Conservation (phyloP, 192 early-diverging fungal genomes). For the Backusella parvicylindrica region DNA sequence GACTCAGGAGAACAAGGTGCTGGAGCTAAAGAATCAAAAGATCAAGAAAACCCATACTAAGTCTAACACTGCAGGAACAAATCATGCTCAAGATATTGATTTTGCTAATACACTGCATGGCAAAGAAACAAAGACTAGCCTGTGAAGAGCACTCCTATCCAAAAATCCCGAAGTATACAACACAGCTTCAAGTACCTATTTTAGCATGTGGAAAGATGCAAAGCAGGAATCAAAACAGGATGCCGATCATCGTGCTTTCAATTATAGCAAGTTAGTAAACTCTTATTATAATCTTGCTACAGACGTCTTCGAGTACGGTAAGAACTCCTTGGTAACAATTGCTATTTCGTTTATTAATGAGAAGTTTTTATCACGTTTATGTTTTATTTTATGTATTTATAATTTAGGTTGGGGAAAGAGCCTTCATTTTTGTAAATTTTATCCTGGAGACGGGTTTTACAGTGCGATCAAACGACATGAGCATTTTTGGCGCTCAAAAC, state of each 20-base stretch:
- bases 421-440: conserved; percentile 90
- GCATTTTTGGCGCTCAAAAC: conserved; percentile 78
- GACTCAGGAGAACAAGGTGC: neutral
- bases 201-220: conserved; percentile 62
- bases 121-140: conserved; percentile 32
- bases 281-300: conserved; percentile 80
- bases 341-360: neutral
- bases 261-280: conserved; percentile 72
- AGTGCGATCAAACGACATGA: conserved; percentile 88
- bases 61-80: conserved; percentile 15
- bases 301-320: conserved; percentile 72
- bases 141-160: conserved; percentile 44
- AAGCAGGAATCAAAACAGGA: conserved; percentile 51
- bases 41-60: conserved; percentile 6
- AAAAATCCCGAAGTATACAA: conserved; percentile 67
- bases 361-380: neutral
- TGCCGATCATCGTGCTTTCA: conserved; percentile 51
- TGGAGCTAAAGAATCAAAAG: neutral
- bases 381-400: neutral
- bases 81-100: conserved; percentile 44
- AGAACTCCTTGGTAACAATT: neutral
- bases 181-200: conserved; percentile 62
- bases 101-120: conserved; percentile 54
- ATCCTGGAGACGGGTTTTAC: conserved; percentile 68
- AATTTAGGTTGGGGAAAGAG: conserved; percentile 78